Base-by-base conservation (phyloP, 2,329 filamentous ascomycete genomes). In the Plectosphaerella cucumerina region DNA sequence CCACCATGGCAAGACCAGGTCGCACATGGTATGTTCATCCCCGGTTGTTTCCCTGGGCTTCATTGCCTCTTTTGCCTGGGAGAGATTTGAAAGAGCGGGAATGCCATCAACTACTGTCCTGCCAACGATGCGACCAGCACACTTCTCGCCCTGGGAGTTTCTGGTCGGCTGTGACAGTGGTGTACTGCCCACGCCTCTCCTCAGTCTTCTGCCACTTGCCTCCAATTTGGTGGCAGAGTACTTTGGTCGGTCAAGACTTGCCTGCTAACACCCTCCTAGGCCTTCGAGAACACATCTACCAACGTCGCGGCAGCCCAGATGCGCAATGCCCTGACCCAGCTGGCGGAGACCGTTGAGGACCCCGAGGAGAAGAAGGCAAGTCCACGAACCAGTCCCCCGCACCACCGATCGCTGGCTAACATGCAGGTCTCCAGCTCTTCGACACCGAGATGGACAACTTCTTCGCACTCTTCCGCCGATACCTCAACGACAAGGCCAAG, bases 371-470 rank as follows among this genome's bases (percentile, higher is more conserved):
- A 89, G 74, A 93, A 96, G 88, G 91, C 92, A 76, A 63, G 74
- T 60, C 2, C n/a, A 5, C n/a, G 8, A 31, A 3, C 10, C 15
- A 43, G 41, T 42, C 14, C 17, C 39, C 37, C 8, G 20, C 12
- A 8, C 4, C 3, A 21, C 15, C 14, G 26, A 6, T 15, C 21
- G 8, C 37, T 20, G 22, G 48, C 54, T 65, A 53, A 63, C 54
- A 23, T 15, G 3, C 26, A 2, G 26, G 9, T 37, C 5, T 45
- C 61, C 60, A 90, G 89, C 85, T 95, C 60, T 97, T 97, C 72
- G 93, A 97, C 78, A 95, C 92, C 5, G 93, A 99, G 77, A 97
- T 97, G 92, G 94, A 99, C 84, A 99, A 99, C 85, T 99, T 99
- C 82, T 99, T 99, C 70, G 87, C 91, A 55, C 87, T 99, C 56